A percentile compares a stretch with the other conserved stretches of the same genome.
These are phyloP conservation scores for Solanum clarkiae DNA, from an alignment of 257 asterid species.

Conservation along the genomic window DNA sequence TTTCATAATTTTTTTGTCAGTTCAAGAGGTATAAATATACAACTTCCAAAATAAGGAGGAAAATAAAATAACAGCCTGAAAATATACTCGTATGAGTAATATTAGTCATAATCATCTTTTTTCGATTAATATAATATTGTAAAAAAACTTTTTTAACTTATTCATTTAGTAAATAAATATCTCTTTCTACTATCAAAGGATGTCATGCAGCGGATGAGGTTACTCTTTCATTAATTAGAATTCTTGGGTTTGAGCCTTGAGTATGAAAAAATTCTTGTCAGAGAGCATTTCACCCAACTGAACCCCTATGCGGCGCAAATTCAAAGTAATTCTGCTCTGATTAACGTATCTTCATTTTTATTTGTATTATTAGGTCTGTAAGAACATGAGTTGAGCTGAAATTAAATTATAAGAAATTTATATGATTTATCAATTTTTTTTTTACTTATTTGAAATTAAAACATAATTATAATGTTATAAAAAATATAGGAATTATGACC, in stretches of 20 bases:
- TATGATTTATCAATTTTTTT: background rate
- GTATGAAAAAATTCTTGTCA: too few species aligned
- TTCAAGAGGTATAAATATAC: background rate
- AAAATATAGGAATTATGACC: background rate
- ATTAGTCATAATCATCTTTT: too few species aligned
- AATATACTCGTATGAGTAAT: background rate
- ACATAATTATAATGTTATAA: background rate
- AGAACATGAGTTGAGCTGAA: background rate
- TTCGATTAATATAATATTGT: too few species aligned
- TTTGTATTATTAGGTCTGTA: background rate
- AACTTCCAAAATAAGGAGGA: background rate
- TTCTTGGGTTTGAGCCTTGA: too few species aligned
- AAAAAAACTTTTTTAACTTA: too few species aligned
- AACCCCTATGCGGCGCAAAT: too few species aligned
- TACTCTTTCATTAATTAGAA: too few species aligned
- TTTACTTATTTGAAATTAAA: background rate
- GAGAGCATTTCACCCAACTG: too few species aligned
- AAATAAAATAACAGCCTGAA: background rate
- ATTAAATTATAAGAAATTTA: background rate
- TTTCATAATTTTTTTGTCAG: background rate
- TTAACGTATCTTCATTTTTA: background rate
- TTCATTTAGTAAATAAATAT: too few species aligned
- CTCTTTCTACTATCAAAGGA: background rate
- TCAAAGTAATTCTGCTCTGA: too few species aligned
- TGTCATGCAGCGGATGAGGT: too few species aligned